Evolutionary conservation across 495 filamentous ascomycete species (phyloP), one percentile per base, ranked within the genome.

Genomic region (Jackrogersella minutella): DNA sequence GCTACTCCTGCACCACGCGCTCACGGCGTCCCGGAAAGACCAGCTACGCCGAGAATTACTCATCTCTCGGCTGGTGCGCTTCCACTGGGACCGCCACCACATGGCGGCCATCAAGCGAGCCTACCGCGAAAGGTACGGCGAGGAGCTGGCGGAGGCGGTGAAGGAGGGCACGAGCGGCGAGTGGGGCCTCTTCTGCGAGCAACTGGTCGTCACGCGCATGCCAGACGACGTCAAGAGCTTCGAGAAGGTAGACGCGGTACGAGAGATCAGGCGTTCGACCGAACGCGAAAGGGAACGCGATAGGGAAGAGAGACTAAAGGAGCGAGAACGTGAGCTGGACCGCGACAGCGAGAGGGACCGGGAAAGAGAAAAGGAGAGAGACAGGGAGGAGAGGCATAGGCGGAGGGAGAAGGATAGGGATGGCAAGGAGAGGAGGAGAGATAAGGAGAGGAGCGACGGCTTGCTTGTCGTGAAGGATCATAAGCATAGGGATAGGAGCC

Each of bases 1-100:
- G 4, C 85, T 98, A 34, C 89, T 99, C n/a, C 82, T 99, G 28
- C 88, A 96, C 76, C 95, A 99, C 78, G 93, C 95, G 3, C 85
- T 97, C 34, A 85, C 84, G 8, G 74, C 80, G 2, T 83, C 84
- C 24, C 82, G 78, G 49, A 79, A 81, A n/a, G 89, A 90, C 67
- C 81, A 81, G 30, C 83, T 92, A 52, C 86, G 92, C 30, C 86
- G 87, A n/a, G 92, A 96, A 71, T 82, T 96, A 39, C 84, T 96
- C 19, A 92, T 94, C 57, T 91, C 88, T 47, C 82, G 92, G 0
- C 82, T 93, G 4, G 91, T 95, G 36, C 85, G 92, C 22, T 86
- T 90, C 63, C 92, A 96, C 72, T 96, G 92, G 92, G 92, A 96
- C 70, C 84, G 85, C 0, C 77, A 81, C 40, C 92, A 96, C 73